These are phyloP conservation scores for Venturia nashicola DNA, from an alignment of 2,329 filamentous ascomycete genomes.

Conservation along the genomic window DNA sequence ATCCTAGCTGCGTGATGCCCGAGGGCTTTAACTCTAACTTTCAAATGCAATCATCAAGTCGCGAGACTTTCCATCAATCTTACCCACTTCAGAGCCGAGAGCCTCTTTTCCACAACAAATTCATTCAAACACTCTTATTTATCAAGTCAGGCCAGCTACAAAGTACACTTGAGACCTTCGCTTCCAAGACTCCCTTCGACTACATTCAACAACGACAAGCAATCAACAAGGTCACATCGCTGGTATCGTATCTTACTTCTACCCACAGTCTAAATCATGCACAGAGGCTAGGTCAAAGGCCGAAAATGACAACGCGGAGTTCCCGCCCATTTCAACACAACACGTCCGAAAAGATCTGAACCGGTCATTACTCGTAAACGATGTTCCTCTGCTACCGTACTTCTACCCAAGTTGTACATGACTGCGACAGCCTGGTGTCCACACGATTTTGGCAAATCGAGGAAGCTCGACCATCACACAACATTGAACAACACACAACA, in stretches of 20 bases:
- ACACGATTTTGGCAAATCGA: too few species aligned
- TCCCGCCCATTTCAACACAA: neutral
- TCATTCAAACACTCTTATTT: too few species aligned
- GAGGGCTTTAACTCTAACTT: neutral
- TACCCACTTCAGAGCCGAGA: neutral
- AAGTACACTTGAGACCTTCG: too few species aligned
- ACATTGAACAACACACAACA: too few species aligned
- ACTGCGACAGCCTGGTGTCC: too few species aligned
- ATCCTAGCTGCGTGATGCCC: neutral
- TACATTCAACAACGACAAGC: neutral
- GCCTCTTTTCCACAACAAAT: too few species aligned
- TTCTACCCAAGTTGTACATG: too few species aligned
- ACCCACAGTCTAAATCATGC: neutral
- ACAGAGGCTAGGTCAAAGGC: neutral
- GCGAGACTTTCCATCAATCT: neutral
- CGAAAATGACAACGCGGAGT: neutral
- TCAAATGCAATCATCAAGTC: neutral
- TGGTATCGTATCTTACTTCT: neutral
- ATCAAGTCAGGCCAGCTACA: too few species aligned
- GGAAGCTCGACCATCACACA: too few species aligned
- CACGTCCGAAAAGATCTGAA: neutral
- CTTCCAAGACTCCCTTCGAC: neutral
- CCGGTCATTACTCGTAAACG: too few species aligned
- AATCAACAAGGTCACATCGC: neutral
- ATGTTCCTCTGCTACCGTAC: too few species aligned